Conservation (phyloP, 768 basidiomycete species). For the Mycena pura region DNA sequence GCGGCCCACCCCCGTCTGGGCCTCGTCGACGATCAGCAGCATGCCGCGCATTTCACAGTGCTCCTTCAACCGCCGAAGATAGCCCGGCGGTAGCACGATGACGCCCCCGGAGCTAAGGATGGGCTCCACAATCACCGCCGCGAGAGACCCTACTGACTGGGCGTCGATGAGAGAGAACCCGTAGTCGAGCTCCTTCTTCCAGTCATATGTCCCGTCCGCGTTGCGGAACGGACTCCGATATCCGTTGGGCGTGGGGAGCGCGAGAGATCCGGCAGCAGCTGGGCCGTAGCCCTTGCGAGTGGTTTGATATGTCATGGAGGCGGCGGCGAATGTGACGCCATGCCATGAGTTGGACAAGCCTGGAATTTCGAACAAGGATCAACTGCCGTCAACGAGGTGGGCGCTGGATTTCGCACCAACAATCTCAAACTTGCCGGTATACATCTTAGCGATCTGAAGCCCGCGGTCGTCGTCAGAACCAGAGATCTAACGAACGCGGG, state of each 20-base stretch:
- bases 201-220: constrained; percentile 29
- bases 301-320: constrained; percentile 30
- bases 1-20: constrained; percentile 30
- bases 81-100: constrained; percentile 29
- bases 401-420: constrained; percentile 29
- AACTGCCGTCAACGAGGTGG: too few species aligned
- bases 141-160: constrained; percentile 27
- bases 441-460: constrained; percentile 29
- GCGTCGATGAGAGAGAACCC: constrained; percentile 28
- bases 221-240: constrained; percentile 30
- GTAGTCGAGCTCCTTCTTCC: constrained; percentile 30
- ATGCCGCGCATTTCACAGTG: constrained; percentile 23
- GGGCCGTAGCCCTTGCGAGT: constrained; percentile 31
- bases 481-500: too few species aligned
- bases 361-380: constrained; percentile 4
- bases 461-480: not conserved
- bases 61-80: constrained; percentile 28
- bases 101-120: constrained; percentile 31
- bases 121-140: constrained; percentile 31
- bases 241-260: constrained; percentile 31
- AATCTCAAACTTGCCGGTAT: constrained; percentile 32
- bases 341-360: constrained; percentile 31
- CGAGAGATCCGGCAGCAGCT: constrained; percentile 25
- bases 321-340: constrained; percentile 29
- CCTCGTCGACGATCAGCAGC: constrained; percentile 26